Evolutionary conservation across 2,329 filamentous ascomycete genomes (phyloP).

Genomic region (Penicillium sp.): DNA sequence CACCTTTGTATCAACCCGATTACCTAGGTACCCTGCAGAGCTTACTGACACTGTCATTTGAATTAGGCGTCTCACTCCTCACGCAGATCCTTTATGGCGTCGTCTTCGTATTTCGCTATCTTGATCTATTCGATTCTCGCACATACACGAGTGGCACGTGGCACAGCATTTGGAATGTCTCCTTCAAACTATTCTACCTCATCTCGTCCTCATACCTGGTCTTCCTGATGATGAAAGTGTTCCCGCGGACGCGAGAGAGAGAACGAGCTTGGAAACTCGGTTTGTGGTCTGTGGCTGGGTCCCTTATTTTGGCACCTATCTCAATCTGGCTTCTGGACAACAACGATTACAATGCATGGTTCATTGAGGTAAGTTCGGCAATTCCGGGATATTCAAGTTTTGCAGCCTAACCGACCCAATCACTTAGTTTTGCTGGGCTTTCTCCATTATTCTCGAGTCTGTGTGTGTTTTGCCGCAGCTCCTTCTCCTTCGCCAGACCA

Average conservation of each 20-base stretch:
- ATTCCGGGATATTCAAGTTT: background rate
- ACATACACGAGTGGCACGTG: conserved; percentile 16
- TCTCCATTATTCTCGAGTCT: conserved; percentile 89
- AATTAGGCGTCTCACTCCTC: conserved; percentile 78
- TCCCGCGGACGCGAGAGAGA: conserved; percentile 79
- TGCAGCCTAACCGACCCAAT: background rate
- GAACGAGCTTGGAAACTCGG: conserved; percentile 94
- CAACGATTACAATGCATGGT: conserved; percentile 40
- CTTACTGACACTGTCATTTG: conserved; percentile 5
- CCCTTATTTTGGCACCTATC: conserved; percentile 67
- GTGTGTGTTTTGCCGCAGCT: conserved; percentile 88
- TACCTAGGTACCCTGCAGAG: conserved; percentile 3
- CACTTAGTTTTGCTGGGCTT: conserved; percentile 72
- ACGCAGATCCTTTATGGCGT: conserved; percentile 80
- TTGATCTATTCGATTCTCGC: conserved; percentile 65
- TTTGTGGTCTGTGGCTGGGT: conserved; percentile 63
- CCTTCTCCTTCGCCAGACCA: conserved; percentile 88
- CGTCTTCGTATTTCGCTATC: conserved; percentile 84
- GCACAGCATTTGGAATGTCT: conserved; percentile 40
- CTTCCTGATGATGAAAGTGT: conserved; percentile 80
- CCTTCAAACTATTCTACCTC: conserved; percentile 89
- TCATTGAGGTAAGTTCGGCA: conserved; percentile 40
- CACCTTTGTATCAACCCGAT: background rate
- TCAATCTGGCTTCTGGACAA: conserved; percentile 67
- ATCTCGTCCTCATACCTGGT: conserved; percentile 80